Percentiles rank a stretch among this genome's conserved stretches.
These are phyloP conservation scores for Dendrobium nobile DNA, from an alignment of 106 monocot genomes.

Conservation along the genomic window DNA sequence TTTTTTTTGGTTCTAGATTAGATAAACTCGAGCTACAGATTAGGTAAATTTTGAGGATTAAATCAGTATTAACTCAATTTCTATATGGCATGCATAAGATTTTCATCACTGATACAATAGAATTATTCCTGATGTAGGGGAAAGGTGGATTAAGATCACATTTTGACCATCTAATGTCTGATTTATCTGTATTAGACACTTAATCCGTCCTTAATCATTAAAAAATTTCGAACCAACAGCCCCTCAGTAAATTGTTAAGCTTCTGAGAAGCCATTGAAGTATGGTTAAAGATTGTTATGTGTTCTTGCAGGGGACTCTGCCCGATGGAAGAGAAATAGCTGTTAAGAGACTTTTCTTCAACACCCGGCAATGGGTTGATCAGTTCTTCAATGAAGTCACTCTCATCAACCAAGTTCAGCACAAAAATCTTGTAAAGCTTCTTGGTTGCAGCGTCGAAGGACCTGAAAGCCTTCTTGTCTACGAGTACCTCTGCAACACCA, in stretches of 20 bases:
- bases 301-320: conserved; percentile 38
- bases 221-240: background rate
- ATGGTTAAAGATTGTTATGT: background rate
- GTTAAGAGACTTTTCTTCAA: conserved; percentile 63
- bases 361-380: conserved; percentile 43
- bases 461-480: conserved; percentile 71
- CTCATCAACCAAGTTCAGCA: conserved; percentile 62
- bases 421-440: conserved; percentile 54
- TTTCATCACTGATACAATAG: too few relatives aligned
- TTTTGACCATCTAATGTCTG: too few relatives aligned
- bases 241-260: background rate
- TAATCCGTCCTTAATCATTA: background rate
- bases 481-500: conserved; percentile 56
- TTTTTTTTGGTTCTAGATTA: too few relatives aligned
- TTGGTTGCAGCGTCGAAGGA: conserved; percentile 61
- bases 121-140: too few relatives aligned
- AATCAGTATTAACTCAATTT: too few relatives aligned
- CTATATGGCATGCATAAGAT: background rate
- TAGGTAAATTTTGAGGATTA: too few relatives aligned
- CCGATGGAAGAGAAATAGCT: conserved; percentile 67
- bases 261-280: background rate
- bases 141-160: too few relatives aligned
- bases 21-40: too few relatives aligned
- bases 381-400: conserved; percentile 62
- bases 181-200: background rate